Percentiles rank a stretch among this genome's conserved stretches.
Evolutionary conservation across 75 land plant genomes (phyloP).

Genomic region (Selaginella tamariscina): DNA sequence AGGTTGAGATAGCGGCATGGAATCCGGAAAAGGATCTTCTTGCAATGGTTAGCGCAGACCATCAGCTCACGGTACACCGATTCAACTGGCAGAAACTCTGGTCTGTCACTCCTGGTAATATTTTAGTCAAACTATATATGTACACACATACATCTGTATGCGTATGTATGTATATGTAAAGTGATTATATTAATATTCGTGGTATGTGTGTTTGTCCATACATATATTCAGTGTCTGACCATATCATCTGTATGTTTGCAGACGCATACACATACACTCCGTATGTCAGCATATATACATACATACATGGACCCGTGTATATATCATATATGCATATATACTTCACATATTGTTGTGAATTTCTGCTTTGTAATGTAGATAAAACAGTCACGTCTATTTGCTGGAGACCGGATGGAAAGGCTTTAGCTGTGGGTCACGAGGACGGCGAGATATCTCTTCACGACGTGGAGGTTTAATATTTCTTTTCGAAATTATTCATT

Average conservation of each 20-base stretch:
- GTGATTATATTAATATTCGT: too few relatives aligned
- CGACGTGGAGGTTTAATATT: slow-evolving; percentile 79
- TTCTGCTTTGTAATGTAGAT: slow-evolving; percentile 28
- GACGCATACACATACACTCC: too few relatives aligned
- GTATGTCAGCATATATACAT: too few relatives aligned
- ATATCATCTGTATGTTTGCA: too few relatives aligned
- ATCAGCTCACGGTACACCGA: slow-evolving; percentile 79
- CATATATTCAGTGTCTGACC: too few relatives aligned
- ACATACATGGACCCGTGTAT: too few relatives aligned
- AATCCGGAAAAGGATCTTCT: slow-evolving; percentile 96
- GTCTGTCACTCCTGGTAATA: slow-evolving; percentile 72
- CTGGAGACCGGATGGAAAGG: slow-evolving; percentile 99
- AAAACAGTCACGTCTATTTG: slow-evolving; percentile 65
- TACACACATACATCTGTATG: too few relatives aligned
- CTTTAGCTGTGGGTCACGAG: slow-evolving; percentile 81
- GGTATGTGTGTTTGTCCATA: too few relatives aligned
- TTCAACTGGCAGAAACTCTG: slow-evolving; percentile 97
- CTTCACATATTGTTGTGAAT: background rate
- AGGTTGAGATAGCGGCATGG: slow-evolving; percentile 89
- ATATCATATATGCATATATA: too few relatives aligned
- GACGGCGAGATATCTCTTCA: slow-evolving; percentile 79
- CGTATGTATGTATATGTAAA: too few relatives aligned
- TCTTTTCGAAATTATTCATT: too few relatives aligned
- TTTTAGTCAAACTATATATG: too few relatives aligned
- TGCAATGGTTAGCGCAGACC: slow-evolving; percentile 88